Evolutionary conservation across 225 moss, liverwort and hornwort species (phyloP), one percentile per base, ranked within the genome.

Genomic region (Climacium dendroides): DNA sequence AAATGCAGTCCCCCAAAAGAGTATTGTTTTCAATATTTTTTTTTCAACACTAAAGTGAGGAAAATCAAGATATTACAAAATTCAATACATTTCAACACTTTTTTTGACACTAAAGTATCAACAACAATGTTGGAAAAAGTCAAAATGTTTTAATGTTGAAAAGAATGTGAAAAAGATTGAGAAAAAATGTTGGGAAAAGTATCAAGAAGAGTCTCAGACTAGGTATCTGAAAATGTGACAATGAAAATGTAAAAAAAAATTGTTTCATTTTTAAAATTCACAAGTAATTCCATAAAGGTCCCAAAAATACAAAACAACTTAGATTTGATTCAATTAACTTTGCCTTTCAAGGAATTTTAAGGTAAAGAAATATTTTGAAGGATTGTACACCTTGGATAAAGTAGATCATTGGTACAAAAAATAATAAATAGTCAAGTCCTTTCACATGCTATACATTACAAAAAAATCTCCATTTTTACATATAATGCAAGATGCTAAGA

Each of bases 1-100:
- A 10, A 0, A 30, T 73, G 11, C 19, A 47, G 0, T 28, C 45
- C 0, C 0, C 0, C 0, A 10, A 4, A 23, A 45, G 0, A 5
- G 0, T 14, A 0, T 25, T 26, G 15, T 25, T 70, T 41, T 39
- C 9, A 9, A 28, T 1, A 26, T n/a, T n/a, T 0, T 43, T 26
- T 9, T n/a, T n/a, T 66, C 2, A 7, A n/a, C 4, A n/a, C 11
- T 35, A 66, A 65, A 65, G 19, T 30, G 6, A 30, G 3, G 7
- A 64, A 63, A 32, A 34, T 0, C 24, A 60, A 60, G 26, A 6
- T 13, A 6, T 59, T 4, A 59, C 12, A n/a, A 59, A 26, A 59
- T 59, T 9, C 26, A 59, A 6, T 26, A 59, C 59, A 25, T 61
- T 61, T 61, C 14, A 14, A 14, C 7, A 61, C 3, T 61, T 28